phyloP scores from a whole-genome alignment of 257 asterid species.

The Solanum piurae region DNA sequence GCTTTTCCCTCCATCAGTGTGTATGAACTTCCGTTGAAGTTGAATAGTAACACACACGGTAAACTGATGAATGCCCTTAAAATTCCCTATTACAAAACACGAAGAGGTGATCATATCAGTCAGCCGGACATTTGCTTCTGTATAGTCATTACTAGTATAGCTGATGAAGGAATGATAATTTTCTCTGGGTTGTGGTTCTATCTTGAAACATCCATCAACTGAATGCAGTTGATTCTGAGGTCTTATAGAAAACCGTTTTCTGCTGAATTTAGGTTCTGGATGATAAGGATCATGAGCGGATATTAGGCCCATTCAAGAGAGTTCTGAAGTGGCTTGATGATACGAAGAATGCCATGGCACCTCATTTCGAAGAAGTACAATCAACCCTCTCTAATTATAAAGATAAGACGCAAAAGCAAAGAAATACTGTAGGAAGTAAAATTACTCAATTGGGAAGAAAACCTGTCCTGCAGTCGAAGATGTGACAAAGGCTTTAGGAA shows the following conservation, averaged over 20 bases:
- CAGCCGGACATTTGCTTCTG: neutral
- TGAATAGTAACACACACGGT: neutral
- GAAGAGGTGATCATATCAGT: neutral
- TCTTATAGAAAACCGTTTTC: neutral
- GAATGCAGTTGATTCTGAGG: neutral
- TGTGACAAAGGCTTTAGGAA: constrained; percentile 10
- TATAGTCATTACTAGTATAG: neutral
- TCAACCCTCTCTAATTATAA: constrained; percentile 26
- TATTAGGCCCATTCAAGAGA: constrained; percentile 43
- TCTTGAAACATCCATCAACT: neutral
- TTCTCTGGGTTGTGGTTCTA: neutral
- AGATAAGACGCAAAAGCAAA: constrained; percentile 25
- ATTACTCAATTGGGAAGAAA: neutral
- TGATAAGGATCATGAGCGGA: constrained; percentile 40
- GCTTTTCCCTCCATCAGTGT: neutral
- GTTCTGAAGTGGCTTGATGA: constrained; percentile 55
- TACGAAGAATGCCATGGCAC: constrained; percentile 39
- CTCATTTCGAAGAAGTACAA: constrained; percentile 66
- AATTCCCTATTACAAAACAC: neutral
- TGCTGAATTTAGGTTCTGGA: constrained; percentile 33
- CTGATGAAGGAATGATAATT: neutral
- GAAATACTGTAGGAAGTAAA: neutral
- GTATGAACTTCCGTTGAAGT: neutral
- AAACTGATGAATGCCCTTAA: neutral
- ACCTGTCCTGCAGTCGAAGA: constrained; percentile 12